These are phyloP conservation scores for Juncus effusus DNA, from an alignment of 176 grass and related monocot species.

Conservation along the genomic window DNA sequence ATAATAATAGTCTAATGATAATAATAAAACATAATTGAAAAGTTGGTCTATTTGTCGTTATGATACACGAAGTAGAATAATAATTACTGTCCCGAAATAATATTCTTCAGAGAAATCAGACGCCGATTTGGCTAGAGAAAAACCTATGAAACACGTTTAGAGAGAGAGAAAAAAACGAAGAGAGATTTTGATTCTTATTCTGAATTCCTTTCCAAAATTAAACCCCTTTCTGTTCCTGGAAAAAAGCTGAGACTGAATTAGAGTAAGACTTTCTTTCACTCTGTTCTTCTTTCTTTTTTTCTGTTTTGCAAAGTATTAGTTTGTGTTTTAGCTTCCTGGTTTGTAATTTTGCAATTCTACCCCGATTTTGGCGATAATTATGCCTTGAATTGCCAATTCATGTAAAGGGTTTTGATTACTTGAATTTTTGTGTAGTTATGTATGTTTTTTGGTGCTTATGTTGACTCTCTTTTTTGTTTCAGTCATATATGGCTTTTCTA, in stretches of 20 bases:
- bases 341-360: background rate
- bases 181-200: constrained; percentile 13
- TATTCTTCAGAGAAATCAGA: constrained; percentile 2
- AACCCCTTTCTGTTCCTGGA: background rate
- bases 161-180: constrained; percentile 1
- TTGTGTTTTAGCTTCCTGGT: background rate
- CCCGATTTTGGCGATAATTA: constrained; percentile 13
- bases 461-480: too few species aligned
- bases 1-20: too few species aligned
- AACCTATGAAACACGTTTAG: constrained; percentile 18
- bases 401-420: background rate
- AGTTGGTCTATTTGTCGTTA: constrained; percentile 1
- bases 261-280: constrained; percentile 5
- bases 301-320: constrained; percentile 2
- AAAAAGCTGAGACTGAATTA: constrained; percentile 9
- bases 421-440: too few species aligned
- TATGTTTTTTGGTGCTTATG: too few species aligned
- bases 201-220: background rate
- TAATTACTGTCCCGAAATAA: constrained; percentile 18
- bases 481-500: too few species aligned
- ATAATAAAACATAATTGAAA: constrained; percentile 13
- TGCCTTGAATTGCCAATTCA: background rate
- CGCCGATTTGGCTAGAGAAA: background rate
- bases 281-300: constrained; percentile 1
- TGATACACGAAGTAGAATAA: constrained; percentile 1